Percentiles rank a stretch among this genome's conserved stretches.
These are phyloP conservation scores for Neotropicomus parvogracilis DNA, from an alignment of 1,284 basidiomycete species.

Conservation along the genomic window DNA sequence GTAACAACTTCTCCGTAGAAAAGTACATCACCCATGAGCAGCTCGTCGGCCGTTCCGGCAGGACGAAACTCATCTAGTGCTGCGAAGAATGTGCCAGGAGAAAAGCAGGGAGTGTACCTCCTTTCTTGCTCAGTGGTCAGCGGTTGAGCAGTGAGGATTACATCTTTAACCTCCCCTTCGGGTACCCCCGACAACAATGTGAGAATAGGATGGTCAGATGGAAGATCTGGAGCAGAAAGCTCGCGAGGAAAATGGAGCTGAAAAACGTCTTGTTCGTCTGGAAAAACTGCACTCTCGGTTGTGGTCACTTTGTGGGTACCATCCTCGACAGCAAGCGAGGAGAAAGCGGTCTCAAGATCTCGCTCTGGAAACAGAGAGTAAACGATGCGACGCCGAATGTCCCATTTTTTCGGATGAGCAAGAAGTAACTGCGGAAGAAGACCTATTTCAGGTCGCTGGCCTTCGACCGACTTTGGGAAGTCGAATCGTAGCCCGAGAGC, in stretches of 20 bases:
- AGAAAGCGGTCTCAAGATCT: constrained; percentile 35
- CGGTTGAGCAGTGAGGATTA: constrained; percentile 45
- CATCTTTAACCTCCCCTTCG: constrained; percentile 42
- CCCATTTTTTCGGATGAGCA: constrained; percentile 26
- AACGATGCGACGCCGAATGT: constrained; percentile 13
- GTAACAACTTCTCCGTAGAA: constrained; percentile 89
- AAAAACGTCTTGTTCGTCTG: constrained; percentile 63
- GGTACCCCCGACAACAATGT: constrained; percentile 17
- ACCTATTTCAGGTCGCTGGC: background rate
- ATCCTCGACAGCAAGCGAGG: constrained; percentile 49
- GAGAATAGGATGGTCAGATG: constrained; percentile 23
- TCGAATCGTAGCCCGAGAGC: constrained; percentile 27
- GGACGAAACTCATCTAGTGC: constrained; percentile 33
- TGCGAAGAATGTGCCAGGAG: constrained; percentile 48
- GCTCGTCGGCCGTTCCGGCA: constrained; percentile 25
- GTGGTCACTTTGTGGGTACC: constrained; percentile 21
- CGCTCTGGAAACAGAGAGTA: constrained; percentile 24
- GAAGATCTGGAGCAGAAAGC: constrained; percentile 26
- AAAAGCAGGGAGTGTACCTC: constrained; percentile 53
- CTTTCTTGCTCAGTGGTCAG: constrained; percentile 39
- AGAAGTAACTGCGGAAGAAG: constrained; percentile 31
- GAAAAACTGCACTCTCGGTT: constrained; percentile 28
- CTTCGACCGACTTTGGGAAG: background rate
- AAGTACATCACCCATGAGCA: constrained; percentile 73
- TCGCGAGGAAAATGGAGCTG: constrained; percentile 46